Evolutionary conservation across 805 yeast species (phyloP), one percentile per base, ranked within the genome.

Genomic region (fission yeast (Schizosaccharomyces pombe)): DNA sequence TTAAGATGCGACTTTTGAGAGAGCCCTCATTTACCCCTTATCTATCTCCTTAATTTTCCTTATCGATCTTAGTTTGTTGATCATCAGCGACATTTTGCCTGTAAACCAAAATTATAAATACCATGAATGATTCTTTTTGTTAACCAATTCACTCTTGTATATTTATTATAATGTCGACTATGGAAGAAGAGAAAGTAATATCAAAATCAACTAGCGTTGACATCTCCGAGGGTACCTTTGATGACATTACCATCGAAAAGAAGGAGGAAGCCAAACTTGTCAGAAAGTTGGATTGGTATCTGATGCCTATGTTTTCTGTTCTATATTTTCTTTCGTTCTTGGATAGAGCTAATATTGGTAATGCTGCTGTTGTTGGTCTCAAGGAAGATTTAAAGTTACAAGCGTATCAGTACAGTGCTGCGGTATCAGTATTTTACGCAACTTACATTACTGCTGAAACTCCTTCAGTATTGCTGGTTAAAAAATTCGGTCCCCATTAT

Each of bases 281-380:
- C 29, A 62, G 74, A 55, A 74, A 70, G 56, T 63, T 70, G 16
- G 78, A 74, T 57, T 30, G 65, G 19, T 60, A 73, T 52, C 62
- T 74, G 49, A 63, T 74, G 55, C 75, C 76, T 5, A 68, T 71
- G 68, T 60, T 74, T 49, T 70, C 74, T 29, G 62, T 68, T 31
- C 66, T 75, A 33, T 75, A 74, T 57, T 68, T 75, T 57, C 63
- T 75, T 55, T 72, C 75, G 53, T 75, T 70, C 58, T 64, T 75
- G 53, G 79, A 75, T 61, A 61, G 79, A 54, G 72, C 73, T 57
- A 75, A 74, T 58, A 72, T 75, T 58, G 79, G 78, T 11, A 70
- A 73, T 60, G 78, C 78, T 1, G 67, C 75, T 56, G 66, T 73
- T 40, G 78, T 75, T 43, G 77, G 76, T 14, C 62, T 75, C 57